These are phyloP conservation scores for Arthrobotrys sinensis DNA, from an alignment of 2,329 filamentous ascomycete genomes.

Conservation along the genomic window DNA sequence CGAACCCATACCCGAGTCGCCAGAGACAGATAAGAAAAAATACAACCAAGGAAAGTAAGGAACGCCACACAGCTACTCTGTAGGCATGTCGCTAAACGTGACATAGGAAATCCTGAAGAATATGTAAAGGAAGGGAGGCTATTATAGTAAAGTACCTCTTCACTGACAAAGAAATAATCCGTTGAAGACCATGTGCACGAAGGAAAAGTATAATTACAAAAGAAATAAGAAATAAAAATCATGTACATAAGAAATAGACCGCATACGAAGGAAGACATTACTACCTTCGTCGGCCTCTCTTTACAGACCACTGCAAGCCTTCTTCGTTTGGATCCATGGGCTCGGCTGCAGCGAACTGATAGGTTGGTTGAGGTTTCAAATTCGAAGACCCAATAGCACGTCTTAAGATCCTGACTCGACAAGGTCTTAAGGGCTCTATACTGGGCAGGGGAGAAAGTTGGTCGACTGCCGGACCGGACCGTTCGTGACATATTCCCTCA, in stretches of 20 bases:
- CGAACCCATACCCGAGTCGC: background rate
- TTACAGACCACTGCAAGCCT: background rate
- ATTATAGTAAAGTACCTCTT: background rate
- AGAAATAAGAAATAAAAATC: conserved; percentile 2
- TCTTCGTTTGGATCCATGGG: background rate
- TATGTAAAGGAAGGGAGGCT: background rate
- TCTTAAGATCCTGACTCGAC: background rate
- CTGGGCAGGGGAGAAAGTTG: background rate
- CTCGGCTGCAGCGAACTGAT: background rate
- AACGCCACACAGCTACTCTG: background rate
- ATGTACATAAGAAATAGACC: conserved; percentile 20
- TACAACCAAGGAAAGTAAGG: background rate
- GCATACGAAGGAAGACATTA: background rate
- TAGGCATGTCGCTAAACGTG: background rate
- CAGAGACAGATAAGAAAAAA: background rate
- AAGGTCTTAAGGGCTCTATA: conserved; percentile 1
- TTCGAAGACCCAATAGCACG: background rate
- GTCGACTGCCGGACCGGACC: background rate
- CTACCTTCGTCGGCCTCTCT: background rate
- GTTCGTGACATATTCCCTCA: background rate
- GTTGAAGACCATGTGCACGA: background rate
- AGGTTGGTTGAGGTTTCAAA: background rate
- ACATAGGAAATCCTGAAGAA: conserved; percentile 6
- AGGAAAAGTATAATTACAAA: conserved; percentile 14
- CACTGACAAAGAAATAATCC: background rate